Evolutionary conservation across 805 yeast species (phyloP), one percentile per base, ranked within the genome.

Genomic region (Torulaspora gathmanii): DNA sequence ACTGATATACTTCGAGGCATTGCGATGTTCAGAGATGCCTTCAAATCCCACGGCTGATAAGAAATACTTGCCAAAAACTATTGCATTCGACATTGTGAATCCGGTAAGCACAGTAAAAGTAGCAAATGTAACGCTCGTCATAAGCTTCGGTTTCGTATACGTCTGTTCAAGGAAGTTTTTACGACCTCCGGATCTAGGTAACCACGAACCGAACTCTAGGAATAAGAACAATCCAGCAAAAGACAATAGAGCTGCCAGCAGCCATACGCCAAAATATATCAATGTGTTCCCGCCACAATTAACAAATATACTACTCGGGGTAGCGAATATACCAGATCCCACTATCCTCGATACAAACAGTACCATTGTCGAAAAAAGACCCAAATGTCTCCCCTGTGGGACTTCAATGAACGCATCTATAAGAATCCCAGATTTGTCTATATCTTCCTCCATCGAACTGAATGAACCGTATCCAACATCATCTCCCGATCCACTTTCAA

Each of bases 271-370:
- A 37, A 83, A 74, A 58, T 82, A 85, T 27, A 82, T 55, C 16
- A 72, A 64, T 1, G 82, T 78, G 8, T 84, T 81, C 11, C 86
- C 82, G 20, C 90, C 90, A 54, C 79, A 77, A 52, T 82, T 83
- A 36, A 72, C 73, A 55, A 77, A 82, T 25, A 84, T 77, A 20
- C 82, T 76, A 15, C 85, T 75, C 0, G 90, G 83, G 1, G 82
- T 77, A 6, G 89, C 82, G 67, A 84, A 82, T 7, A 85, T 83
- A 0, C 93, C 93, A 0, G 89, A 81, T 0, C 95, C 93, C 10
- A 85, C 68, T 33, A 85, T 84, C 48, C 90, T 68, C 12, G 86
- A 78, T 5, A 85, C 72, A 54, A 82, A 80, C 46, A 83, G 64
- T 35, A 82, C 73, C 33, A 80, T 71, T 0, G 86, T 81, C 5